A percentile compares a stretch with the other conserved stretches of the same genome.
Evolutionary conservation across 805 yeast species (phyloP).

Genomic region (Candida suzukii): DNA sequence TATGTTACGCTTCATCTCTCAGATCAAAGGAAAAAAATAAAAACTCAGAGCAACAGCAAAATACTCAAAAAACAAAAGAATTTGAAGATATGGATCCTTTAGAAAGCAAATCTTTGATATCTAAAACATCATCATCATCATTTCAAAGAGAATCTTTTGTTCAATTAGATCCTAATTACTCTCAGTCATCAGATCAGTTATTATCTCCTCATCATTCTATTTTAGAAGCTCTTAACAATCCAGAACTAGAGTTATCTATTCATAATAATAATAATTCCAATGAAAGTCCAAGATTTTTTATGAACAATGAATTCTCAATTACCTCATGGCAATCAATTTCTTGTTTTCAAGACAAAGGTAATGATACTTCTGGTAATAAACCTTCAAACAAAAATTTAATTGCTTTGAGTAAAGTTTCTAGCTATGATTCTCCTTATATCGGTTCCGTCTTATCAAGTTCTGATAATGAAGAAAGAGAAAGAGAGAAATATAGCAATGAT

Average conservation of each 20-base stretch:
- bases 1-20: too few relatives aligned
- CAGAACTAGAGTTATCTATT: conserved; percentile 17
- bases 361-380: background rate
- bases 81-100: too few relatives aligned
- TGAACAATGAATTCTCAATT: conserved; percentile 21
- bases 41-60: too few relatives aligned
- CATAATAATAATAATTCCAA: background rate
- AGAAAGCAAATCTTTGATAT: too few relatives aligned
- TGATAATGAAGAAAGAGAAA: conserved; percentile 11
- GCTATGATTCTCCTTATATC: conserved; percentile 13
- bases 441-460: conserved; percentile 27
- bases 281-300: background rate
- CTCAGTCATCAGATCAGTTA: background rate
- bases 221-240: conserved; percentile 25
- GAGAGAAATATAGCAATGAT: background rate
- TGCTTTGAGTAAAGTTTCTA: background rate
- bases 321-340: conserved; percentile 30
- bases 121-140: too few relatives aligned
- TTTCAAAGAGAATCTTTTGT: too few relatives aligned
- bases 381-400: background rate
- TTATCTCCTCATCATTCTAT: conserved; percentile 27
- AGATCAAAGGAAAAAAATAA: too few relatives aligned
- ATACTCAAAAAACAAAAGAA: too few relatives aligned
- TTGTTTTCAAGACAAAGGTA: background rate
- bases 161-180: too few relatives aligned